These are phyloP conservation scores for Haplographium delicatum DNA, from an alignment of 495 filamentous ascomycete genomes.

Conservation along the genomic window DNA sequence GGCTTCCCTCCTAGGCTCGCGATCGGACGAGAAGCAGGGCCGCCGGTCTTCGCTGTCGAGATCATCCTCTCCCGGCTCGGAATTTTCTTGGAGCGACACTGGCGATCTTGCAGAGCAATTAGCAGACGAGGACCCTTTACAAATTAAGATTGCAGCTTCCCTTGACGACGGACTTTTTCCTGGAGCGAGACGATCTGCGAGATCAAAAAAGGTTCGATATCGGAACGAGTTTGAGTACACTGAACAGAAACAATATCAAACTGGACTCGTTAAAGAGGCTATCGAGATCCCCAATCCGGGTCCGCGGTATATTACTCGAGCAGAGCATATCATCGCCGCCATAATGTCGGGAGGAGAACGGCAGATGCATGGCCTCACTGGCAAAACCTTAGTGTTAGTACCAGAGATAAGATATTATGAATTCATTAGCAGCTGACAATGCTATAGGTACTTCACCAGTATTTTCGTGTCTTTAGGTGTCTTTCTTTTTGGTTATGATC, in stretches of 20 bases:
- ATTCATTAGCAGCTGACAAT: slow-evolving; percentile 30
- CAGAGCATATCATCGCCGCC: slow-evolving; percentile 62
- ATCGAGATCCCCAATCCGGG: slow-evolving; percentile 73
- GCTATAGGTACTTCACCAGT: slow-evolving; percentile 84
- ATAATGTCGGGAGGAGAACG: slow-evolving; percentile 79
- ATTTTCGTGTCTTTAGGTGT: slow-evolving; percentile 97
- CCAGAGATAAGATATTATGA: background rate
- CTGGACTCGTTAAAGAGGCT: slow-evolving; percentile 66
- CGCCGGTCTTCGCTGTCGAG: slow-evolving; percentile 30
- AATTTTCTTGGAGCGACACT: slow-evolving; percentile 87
- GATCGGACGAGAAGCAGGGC: slow-evolving; percentile 30
- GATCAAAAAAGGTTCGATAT: slow-evolving; percentile 43
- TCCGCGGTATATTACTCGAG: slow-evolving; percentile 54
- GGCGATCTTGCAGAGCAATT: slow-evolving; percentile 91
- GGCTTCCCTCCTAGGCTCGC: slow-evolving; percentile 24
- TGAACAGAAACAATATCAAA: slow-evolving; percentile 27
- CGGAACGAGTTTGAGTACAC: slow-evolving; percentile 21
- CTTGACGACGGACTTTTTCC: slow-evolving; percentile 53
- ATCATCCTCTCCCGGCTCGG: slow-evolving; percentile 49
- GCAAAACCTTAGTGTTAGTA: slow-evolving; percentile 86
- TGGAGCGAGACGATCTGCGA: slow-evolving; percentile 37
- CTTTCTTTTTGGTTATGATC: slow-evolving; percentile 97
- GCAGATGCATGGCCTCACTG: slow-evolving; percentile 84
- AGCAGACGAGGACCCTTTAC: slow-evolving; percentile 74
- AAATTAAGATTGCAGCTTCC: slow-evolving; percentile 55